Conservation (phyloP, 208 protist species). For the Leishmania guyanensis region DNA sequence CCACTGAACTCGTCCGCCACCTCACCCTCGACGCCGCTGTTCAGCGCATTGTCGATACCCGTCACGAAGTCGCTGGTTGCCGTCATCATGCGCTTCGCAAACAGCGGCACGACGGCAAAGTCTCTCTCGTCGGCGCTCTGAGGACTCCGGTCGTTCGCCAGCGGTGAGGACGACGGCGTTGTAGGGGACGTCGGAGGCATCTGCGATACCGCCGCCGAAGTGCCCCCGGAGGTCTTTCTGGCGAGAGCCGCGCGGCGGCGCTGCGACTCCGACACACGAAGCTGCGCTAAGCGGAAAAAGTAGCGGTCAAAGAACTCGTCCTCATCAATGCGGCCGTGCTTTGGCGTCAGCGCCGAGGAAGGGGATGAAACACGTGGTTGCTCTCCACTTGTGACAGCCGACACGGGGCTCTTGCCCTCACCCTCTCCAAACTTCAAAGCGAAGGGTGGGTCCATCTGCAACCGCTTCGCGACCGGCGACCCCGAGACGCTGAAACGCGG, state of each 20-base stretch:
- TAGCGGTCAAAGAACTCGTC: conserved; percentile 87
- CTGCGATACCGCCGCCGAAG: conserved; percentile 2
- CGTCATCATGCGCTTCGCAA: conserved; percentile 47
- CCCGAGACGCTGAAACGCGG: conserved; percentile 27
- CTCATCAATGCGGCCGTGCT: conserved; percentile 31
- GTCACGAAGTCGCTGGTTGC: conserved; percentile 46
- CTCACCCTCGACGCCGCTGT: conserved; percentile 16
- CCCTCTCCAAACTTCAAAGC: neutral
- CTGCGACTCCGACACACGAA: conserved; percentile 47
- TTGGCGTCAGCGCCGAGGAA: neutral
- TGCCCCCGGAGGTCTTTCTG: neutral
- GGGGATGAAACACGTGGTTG: neutral
- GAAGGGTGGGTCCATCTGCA: neutral
- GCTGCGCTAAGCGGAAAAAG: conserved; percentile 83
- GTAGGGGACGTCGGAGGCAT: neutral
- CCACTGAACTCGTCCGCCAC: neutral
- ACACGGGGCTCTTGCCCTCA: neutral
- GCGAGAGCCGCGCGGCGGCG: conserved; percentile 19
- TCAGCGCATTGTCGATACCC: conserved; percentile 48
- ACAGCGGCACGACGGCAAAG: conserved; percentile 32
- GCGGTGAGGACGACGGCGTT: neutral
- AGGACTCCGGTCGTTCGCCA: conserved; percentile 7
- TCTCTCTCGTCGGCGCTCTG: conserved; percentile 19
- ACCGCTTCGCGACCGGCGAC: conserved; percentile 17
- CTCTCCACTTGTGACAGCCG: neutral